These are phyloP conservation scores for Aspergillus novoparasiticus DNA, from an alignment of 2,329 filamentous ascomycete species.

Conservation along the genomic window DNA sequence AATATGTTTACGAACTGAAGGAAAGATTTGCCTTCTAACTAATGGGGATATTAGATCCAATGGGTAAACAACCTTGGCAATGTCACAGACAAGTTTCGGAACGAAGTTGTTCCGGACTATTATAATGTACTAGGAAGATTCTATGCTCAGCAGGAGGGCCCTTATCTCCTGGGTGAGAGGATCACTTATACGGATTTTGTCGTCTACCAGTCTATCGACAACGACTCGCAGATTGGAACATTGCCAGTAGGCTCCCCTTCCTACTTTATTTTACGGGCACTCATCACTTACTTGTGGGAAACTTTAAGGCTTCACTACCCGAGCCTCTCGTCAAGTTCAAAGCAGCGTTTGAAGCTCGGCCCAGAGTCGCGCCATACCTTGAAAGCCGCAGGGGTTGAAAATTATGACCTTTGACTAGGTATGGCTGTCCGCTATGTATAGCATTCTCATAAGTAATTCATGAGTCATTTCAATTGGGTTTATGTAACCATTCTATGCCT, in stretches of 20 bases:
- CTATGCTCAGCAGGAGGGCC: slow-evolving; percentile 34
- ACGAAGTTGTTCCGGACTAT: slow-evolving; percentile 30
- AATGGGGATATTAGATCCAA: slow-evolving; percentile 15
- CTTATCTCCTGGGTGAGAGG: slow-evolving; percentile 41
- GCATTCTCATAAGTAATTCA: no score
- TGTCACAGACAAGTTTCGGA: slow-evolving; percentile 35
- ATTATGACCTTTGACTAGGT: not conserved
- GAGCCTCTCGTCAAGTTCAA: slow-evolving; percentile 16
- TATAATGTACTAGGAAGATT: slow-evolving; percentile 33
- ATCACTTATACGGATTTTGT: slow-evolving; percentile 45
- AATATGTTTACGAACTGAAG: not conserved
- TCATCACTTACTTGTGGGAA: not conserved
- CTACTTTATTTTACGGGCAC: not conserved
- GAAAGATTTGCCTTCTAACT: not conserved
- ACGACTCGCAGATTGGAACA: slow-evolving; percentile 37
- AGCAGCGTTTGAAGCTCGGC: slow-evolving; percentile 16
- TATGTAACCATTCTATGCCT: no score
- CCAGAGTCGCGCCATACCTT: slow-evolving; percentile 15
- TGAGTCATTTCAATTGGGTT: no score
- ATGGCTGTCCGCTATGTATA: not conserved
- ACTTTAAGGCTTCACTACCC: slow-evolving; percentile 13
- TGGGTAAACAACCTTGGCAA: slow-evolving; percentile 31
- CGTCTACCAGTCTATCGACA: slow-evolving; percentile 44
- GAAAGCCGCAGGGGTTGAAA: not conserved
- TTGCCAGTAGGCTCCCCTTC: slow-evolving; percentile 28